Percentiles rank a stretch among this genome's conserved stretches.
These are phyloP conservation scores for Aspergillus novofumigatus DNA, from an alignment of 2,329 filamentous ascomycete species.

Conservation along the genomic window DNA sequence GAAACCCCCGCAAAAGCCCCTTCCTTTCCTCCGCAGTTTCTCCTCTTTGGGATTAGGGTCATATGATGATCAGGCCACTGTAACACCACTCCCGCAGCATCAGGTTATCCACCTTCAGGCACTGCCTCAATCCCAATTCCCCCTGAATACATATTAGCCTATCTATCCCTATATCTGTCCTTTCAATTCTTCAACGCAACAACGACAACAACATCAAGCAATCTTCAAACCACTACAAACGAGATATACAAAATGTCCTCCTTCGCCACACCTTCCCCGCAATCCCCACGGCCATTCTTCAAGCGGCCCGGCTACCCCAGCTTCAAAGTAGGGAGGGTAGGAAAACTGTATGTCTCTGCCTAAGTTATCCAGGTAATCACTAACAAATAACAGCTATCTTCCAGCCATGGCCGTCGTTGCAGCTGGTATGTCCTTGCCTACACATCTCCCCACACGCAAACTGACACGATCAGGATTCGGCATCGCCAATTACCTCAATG, in stretches of 20 bases:
- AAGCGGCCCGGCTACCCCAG: constrained; percentile 6
- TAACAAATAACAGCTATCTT: constrained; percentile 9
- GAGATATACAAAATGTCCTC: constrained; percentile 3
- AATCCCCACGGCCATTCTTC: constrained; percentile 8
- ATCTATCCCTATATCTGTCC: neutral
- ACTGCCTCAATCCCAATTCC: neutral
- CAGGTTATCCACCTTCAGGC: neutral
- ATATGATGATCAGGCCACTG: neutral
- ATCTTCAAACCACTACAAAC: neutral
- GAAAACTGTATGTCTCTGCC: constrained; percentile 7
- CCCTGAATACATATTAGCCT: neutral
- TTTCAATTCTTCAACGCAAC: neutral
- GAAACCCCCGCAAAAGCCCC: neutral
- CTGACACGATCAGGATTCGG: constrained; percentile 13
- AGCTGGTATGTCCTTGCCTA: constrained; percentile 7
- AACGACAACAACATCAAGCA: neutral
- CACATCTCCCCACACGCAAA: neutral
- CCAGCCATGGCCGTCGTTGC: constrained; percentile 14
- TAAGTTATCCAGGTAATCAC: neutral
- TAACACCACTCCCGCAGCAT: neutral
- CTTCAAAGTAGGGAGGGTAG: constrained; percentile 1
- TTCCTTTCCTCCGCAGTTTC: neutral
- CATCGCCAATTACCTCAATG: constrained; percentile 10
- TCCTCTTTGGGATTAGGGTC: neutral
- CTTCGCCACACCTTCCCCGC: constrained; percentile 3